Evolutionary conservation across 2,329 filamentous ascomycete species (phyloP), one percentile per base, ranked within the genome.

Genomic region (Fusarium agapanthi): DNA sequence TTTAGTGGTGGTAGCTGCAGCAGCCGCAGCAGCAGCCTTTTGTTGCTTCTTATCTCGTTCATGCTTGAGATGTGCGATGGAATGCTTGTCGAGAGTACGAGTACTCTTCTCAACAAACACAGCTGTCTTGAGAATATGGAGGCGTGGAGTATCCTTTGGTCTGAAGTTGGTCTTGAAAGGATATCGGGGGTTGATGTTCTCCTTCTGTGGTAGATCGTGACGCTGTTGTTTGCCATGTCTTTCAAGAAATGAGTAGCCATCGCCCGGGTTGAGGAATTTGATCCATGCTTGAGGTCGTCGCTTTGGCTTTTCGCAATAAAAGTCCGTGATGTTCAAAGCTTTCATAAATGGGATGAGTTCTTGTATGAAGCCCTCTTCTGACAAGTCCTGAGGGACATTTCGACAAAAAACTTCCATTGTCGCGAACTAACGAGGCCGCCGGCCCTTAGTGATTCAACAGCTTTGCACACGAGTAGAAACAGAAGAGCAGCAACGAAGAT

Each of bases 401-500:
- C 59, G 69, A 37, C 88, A 73, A 40, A 83, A 84, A 16, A 86
- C 82, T 67, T 88, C 86, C 83, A 89, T 88, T 8, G 28, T 62
- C 14, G 15, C 20, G 11, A 15, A 20, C 8, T 41, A 15, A 5
- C 20, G 18, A 28, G 53, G 13, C 26, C 40, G 24, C 10, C 11
- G 7, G n/a, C 34, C 28, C 44, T 20, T 9, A 18, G 14, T 43
- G 14, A 18, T 22, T 32, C 8, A 16, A 26, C 22, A n/a, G 12
- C 16, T 12, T 22, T 14, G n/a, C n/a, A 3, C 10, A 22, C n/a
- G 22, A 34, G 9, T n/a, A 28, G 14, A 22, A 37, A 22, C 14
- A n/a, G 20, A 54, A 18, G 16, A 40, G 10, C 2, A 28, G 15
- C 0, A 20, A 9, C 4, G 20, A 43, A 15, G 12, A 15, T 9